phyloP scores from a whole-genome alignment of 2,329 filamentous ascomycete genomes.

The Torrubiella hemipterigena region DNA sequence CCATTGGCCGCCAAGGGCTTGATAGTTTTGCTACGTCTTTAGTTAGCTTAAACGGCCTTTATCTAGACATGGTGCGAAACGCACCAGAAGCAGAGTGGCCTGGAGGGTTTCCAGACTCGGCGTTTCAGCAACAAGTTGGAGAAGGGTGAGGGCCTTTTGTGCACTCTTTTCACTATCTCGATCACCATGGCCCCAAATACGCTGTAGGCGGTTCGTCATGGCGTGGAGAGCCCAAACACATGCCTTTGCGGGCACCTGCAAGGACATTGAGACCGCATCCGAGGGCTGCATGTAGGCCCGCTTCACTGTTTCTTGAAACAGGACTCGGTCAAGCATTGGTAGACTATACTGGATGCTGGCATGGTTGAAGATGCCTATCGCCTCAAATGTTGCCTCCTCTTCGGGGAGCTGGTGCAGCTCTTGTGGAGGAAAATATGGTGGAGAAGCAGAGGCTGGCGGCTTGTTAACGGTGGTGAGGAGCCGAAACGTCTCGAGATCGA shows the following conservation, averaged over 20 bases:
- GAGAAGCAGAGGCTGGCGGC: too few relatives aligned
- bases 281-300: conserved; percentile 5
- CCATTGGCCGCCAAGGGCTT: conserved; percentile 3
- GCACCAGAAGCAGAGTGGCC: conserved; percentile 6
- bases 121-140: not conserved
- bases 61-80: not conserved
- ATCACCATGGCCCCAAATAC: not conserved
- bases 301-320: conserved; percentile 3
- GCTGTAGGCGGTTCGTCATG: not conserved
- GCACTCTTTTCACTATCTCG: conserved; percentile 1
- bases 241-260: conserved; percentile 7
- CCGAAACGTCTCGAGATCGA: conserved; percentile 2
- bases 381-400: not conserved
- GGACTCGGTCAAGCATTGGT: conserved; percentile 5
- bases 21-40: not conserved
- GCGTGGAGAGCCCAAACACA: conserved; percentile 8
- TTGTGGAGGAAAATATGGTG: too few relatives aligned
- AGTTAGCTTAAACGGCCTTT: conserved; percentile 2
- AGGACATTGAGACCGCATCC: too few relatives aligned
- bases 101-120: conserved; percentile 7
- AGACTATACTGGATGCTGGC: too few relatives aligned
- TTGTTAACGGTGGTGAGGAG: too few relatives aligned
- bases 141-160: conserved; percentile 1
- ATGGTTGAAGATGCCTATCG: not conserved
- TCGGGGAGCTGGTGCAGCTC: not conserved